phyloP scores from a whole-genome alignment of 257 asterid genomes.

The Solanum sitiens region DNA sequence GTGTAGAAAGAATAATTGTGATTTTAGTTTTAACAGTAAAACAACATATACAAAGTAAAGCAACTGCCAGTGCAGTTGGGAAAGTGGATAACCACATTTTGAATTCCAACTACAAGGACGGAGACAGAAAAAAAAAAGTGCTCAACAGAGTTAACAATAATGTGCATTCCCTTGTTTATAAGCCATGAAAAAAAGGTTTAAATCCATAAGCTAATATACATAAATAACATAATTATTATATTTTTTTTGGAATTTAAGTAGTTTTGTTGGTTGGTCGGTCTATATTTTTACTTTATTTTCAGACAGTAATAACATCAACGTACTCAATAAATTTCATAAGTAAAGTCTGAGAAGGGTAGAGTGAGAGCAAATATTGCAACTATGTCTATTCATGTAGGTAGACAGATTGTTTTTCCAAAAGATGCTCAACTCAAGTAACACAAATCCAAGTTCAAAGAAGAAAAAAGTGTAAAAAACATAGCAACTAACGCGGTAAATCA shows the following conservation, averaged over 20 bases:
- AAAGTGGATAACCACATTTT: slow-evolving; percentile 43
- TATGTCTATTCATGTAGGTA: no score
- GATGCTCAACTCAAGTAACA: neutral
- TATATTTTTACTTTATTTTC: no score
- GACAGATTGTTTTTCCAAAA: no score
- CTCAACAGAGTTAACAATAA: neutral
- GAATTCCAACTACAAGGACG: neutral
- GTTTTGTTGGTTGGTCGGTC: neutral
- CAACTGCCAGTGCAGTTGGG: slow-evolving; percentile 12
- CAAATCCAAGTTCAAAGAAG: neutral
- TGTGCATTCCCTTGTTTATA: neutral
- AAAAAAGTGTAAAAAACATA: no score
- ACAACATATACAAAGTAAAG: neutral
- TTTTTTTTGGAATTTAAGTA: no score
- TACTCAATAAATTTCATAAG: neutral
- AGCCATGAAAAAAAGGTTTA: neutral
- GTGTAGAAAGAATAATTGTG: neutral
- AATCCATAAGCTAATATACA: neutral
- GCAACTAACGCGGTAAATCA: neutral
- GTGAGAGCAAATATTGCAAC: no score
- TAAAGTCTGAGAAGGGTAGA: no score
- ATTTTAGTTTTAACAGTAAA: neutral
- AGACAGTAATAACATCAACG: no score
- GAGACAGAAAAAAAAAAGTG: neutral
- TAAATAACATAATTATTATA: no score